Base-by-base conservation (phyloP, 202 grass and related monocot species). In the Elaeis oleifera region DNA sequence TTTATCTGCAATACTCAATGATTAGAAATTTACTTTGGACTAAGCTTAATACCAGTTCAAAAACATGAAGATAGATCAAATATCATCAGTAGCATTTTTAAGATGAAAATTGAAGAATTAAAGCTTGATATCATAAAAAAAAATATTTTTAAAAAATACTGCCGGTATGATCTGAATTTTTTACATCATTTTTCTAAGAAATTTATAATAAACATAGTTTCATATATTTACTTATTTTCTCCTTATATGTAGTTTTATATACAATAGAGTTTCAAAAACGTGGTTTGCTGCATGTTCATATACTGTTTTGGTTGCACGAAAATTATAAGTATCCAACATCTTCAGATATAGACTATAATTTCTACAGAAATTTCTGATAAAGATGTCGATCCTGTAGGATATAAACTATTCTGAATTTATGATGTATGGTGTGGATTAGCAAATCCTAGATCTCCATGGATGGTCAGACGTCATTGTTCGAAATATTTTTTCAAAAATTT, bases 221-320 rank as follows among this genome's bases (percentile, higher is more conserved):
- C 57, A 4, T 70, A 70, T 50, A 20, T 20, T 0, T 20, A 20
- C 20, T 20, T 20, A 20, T 20, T 20, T 20, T 20, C 20, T 20
- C 20, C 0, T 20, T 0, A 20, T 20, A 20, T 20, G 20, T 0
- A 20, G 20, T 20, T 20, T 20, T 20, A 20, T 20, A 20, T 20
- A 20, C 20, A 20, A 20, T 20, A 20, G 20, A 20, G 20, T 20
- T 20, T 20, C 0, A 70, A 39, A 70, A 70, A 70, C 22, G 67
- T 16, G 67, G 67, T 0, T 23, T 68, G 4, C 64, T 36, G 3
- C 64, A 67, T 52, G 32, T 67, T 2, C 49, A 70, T 20, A 55
- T 70, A 31, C 23, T 70, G 18, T 4, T 70, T 70, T 70, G 66
- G 66, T 31, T 70, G 11, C 4, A 52, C 19, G 5, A 18, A 27